Percentiles rank a stretch among this genome's conserved stretches.
These are phyloP conservation scores for Fusarium newnesense DNA, from an alignment of 2,329 filamentous ascomycete genomes.

Conservation along the genomic window DNA sequence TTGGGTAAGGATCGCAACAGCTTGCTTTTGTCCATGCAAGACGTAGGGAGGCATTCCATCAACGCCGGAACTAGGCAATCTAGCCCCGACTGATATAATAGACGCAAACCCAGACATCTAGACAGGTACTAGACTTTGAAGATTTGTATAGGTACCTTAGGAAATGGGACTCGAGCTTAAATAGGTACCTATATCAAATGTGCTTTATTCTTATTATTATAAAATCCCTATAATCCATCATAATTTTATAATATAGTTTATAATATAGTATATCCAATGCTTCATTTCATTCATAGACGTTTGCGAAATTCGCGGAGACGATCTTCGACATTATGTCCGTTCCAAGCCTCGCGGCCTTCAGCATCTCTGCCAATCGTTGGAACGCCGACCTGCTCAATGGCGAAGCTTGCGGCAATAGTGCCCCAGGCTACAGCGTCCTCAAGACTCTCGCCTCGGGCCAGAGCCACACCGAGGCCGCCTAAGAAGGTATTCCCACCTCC, in stretches of 20 bases:
- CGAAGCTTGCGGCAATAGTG: slow-evolving; percentile 86
- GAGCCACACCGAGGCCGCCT: slow-evolving; percentile 65
- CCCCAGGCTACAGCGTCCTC: slow-evolving; percentile 82
- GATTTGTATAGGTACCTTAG: too few relatives aligned
- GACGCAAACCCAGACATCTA: too few relatives aligned
- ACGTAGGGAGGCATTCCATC: not conserved
- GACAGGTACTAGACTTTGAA: not conserved
- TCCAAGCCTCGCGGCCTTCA: slow-evolving; percentile 68
- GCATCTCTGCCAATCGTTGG: slow-evolving; percentile 65
- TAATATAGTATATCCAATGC: slow-evolving; percentile 4
- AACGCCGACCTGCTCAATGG: slow-evolving; percentile 93
- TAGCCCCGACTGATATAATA: not conserved
- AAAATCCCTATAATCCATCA: not conserved
- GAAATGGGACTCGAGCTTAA: not conserved
- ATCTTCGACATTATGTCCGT: slow-evolving; percentile 63
- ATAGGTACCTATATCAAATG: not conserved
- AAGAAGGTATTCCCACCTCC: slow-evolving; percentile 94
- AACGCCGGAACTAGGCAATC: slow-evolving; percentile 7
- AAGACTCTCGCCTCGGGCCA: slow-evolving; percentile 68
- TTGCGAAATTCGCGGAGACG: slow-evolving; percentile 63
- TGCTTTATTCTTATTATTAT: slow-evolving; percentile 24
- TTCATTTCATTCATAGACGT: slow-evolving; percentile 46
- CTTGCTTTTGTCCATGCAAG: not conserved
- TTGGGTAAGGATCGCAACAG: not conserved
- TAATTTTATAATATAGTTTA: not conserved